These are phyloP conservation scores for Fusarium globosum DNA, from an alignment of 2,329 filamentous ascomycete genomes.

Conservation along the genomic window DNA sequence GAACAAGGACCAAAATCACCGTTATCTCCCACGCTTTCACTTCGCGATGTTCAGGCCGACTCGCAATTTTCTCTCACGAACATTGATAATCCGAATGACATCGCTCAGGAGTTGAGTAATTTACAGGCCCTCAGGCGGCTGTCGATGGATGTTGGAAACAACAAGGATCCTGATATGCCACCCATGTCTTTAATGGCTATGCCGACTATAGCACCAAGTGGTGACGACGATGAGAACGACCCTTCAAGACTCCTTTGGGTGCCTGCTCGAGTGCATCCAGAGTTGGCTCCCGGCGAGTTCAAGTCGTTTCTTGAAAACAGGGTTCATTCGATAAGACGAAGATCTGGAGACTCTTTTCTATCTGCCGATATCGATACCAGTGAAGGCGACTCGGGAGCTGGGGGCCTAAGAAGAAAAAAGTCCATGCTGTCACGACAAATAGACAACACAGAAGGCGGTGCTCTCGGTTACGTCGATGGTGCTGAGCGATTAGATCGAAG, in stretches of 20 bases:
- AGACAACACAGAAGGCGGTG: conserved; percentile 72
- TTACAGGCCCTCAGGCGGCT: conserved; percentile 89
- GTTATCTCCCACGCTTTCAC: conserved; percentile 63
- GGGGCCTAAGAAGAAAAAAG: conserved; percentile 83
- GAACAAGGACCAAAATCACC: conserved; percentile 58
- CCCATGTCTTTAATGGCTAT: conserved; percentile 75
- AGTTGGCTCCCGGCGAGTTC: conserved; percentile 94
- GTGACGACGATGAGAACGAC: conserved; percentile 85
- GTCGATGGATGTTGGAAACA: conserved; percentile 91
- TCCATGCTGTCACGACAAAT: conserved; percentile 96
- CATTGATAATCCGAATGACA: conserved; percentile 88
- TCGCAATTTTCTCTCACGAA: conserved; percentile 84
- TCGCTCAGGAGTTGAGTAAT: conserved; percentile 93
- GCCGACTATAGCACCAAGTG: conserved; percentile 76
- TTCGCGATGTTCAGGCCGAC: conserved; percentile 67
- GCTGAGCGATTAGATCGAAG: conserved; percentile 82
- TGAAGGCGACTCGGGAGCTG: conserved; percentile 67
- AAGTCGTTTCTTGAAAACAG: conserved; percentile 95
- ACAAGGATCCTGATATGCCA: conserved; percentile 78
- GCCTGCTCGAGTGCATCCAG: conserved; percentile 91
- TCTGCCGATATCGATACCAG: conserved; percentile 64
- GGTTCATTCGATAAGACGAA: conserved; percentile 87
- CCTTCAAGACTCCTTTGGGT: conserved; percentile 94
- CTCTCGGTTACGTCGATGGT: conserved; percentile 81
- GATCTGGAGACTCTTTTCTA: conserved; percentile 78